Base-by-base conservation (phyloP, 192 early-diverging fungal species). In the Pilobolus umbonatus region DNA sequence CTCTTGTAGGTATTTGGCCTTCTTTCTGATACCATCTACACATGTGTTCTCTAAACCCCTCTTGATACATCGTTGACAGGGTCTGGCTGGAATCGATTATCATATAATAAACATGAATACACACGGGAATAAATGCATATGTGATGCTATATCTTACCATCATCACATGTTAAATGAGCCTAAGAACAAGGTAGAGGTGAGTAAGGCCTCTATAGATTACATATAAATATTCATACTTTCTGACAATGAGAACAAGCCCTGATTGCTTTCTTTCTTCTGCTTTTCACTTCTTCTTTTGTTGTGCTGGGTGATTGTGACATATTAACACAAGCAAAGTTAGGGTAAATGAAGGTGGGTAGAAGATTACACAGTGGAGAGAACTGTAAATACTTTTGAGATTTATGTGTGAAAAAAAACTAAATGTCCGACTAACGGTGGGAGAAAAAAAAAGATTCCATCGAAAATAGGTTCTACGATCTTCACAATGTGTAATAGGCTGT, bases 1-100 rank as follows among this genome's bases (percentile, higher is more conserved):
- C 39, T 88, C 89, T 62, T 85, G 77, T 53, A 96, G 75, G 55
- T 96, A 96, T 69, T 96, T 96, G 34, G 93, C 91, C 67, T 86
- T 90, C 67, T 94, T 96, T 58, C 93, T 80, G 29, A 75, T 72
- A 21, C 93, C 93, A 60, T 96, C 93, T 3, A 81, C 77, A 63
- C 93, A 93, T 3, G 84, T 81, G 29, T 60, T 68, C 3, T 71
- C 84, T 19, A 90, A 64, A 15, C 87, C 89, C 32, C 84, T 67
- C 73, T 92, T 94, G 19, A 89, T 75, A 61, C 93, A 95, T 4
- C 91, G 86, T 32, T 75, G 75, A 62, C 93, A 96, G 28, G 93
- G 93, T 21, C 93, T 84, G 19, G 75, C 78, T 80, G 69, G 45
- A 12, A 44, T 47, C 35, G 47, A 36, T 28, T 34, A 31, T 46